phyloP scores from a whole-genome alignment of 805 yeast species.

The Teunomyces atbi region DNA sequence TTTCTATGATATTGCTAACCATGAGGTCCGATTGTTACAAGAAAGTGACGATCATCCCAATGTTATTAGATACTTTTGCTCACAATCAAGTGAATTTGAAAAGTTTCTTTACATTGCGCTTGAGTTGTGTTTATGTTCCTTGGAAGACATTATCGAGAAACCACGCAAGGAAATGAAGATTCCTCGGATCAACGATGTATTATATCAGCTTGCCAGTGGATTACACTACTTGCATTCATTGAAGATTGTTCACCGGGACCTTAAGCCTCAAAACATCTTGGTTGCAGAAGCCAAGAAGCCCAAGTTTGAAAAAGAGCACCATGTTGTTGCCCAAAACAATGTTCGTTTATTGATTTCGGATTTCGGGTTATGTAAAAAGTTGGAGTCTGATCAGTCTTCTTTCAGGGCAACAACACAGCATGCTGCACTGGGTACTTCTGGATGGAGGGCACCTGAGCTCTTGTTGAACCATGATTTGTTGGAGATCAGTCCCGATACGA shows the following conservation, averaged over 20 bases:
- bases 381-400: constrained; percentile 90
- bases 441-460: constrained; percentile 98
- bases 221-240: constrained; percentile 81
- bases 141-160: constrained; percentile 79
- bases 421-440: constrained; percentile 90
- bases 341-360: constrained; percentile 84
- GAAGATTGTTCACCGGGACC: constrained; percentile 91
- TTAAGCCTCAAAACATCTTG: constrained; percentile 90
- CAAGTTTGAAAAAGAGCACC: constrained; percentile 7
- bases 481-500: constrained; percentile 40
- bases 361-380: constrained; percentile 90
- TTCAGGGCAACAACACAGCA: constrained; percentile 89
- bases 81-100: constrained; percentile 72
- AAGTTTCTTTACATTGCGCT: constrained; percentile 88
- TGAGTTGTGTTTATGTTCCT: constrained; percentile 84
- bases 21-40: constrained; percentile 81
- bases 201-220: constrained; percentile 81
- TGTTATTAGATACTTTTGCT: constrained; percentile 88
- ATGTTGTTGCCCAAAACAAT: constrained; percentile 9
- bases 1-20: constrained; percentile 90
- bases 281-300: constrained; percentile 67
- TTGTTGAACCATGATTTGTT: constrained; percentile 41
- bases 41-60: constrained; percentile 97
- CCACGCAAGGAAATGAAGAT: constrained; percentile 37
- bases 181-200: constrained; percentile 47